phyloP scores from a whole-genome alignment of 768 basidiomycete species.

The Trametes maxima region DNA sequence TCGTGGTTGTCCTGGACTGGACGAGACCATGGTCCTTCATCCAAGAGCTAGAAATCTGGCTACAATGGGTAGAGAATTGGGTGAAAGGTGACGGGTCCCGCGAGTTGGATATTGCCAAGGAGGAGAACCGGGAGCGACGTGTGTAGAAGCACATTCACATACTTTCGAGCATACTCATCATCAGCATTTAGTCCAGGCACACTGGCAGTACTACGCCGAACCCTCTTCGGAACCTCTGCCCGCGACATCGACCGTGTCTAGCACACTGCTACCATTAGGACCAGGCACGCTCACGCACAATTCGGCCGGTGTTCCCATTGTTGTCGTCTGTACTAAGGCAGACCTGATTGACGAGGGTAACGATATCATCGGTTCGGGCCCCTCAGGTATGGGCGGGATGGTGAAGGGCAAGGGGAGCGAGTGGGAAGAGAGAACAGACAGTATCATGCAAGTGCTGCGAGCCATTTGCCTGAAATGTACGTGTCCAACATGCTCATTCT shows the following conservation, averaged over 20 bases:
- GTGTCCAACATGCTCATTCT: conserved; percentile 34
- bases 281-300: conserved; percentile 89
- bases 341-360: conserved; percentile 87
- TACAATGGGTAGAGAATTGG: conserved; percentile 85
- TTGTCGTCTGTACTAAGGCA: conserved; percentile 91
- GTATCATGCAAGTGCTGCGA: conserved; percentile 92
- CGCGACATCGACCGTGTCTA: conserved; percentile 60
- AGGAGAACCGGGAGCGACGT: conserved; percentile 86
- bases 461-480: conserved; percentile 91
- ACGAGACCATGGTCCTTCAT: conserved; percentile 92
- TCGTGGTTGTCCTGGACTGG: conserved; percentile 93
- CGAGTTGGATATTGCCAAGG: conserved; percentile 72
- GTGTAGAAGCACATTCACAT: conserved; percentile 23
- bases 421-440: conserved; percentile 96
- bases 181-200: conserved; percentile 69
- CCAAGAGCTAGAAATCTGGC: conserved; percentile 81
- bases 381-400: conserved; percentile 86
- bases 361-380: conserved; percentile 68
- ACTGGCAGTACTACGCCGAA: conserved; percentile 89
- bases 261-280: conserved; percentile 79
- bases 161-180: conserved; percentile 4
- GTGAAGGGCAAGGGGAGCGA: conserved; percentile 89
- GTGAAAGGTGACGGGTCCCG: conserved; percentile 66
- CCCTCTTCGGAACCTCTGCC: conserved; percentile 70
- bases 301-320: conserved; percentile 78